Conservation (phyloP, 2,329 filamentous ascomycete species). For the Xylaria sp. region DNA sequence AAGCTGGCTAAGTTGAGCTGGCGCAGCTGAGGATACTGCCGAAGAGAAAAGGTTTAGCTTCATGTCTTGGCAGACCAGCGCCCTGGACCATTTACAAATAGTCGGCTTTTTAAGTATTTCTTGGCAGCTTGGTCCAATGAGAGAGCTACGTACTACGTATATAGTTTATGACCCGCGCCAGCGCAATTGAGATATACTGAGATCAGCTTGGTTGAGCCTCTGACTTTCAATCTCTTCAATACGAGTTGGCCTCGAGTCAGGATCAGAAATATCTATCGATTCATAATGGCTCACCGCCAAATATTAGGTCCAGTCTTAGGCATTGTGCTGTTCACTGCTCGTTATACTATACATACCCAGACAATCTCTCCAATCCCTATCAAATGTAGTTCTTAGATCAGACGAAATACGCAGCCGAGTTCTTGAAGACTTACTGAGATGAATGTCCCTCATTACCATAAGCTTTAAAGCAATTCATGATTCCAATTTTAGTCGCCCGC, state of each 20-base stretch:
- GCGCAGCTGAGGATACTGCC: slow-evolving; percentile 19
- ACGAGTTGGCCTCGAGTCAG: slow-evolving; percentile 29
- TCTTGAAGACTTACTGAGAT: neutral
- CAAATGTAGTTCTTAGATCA: slow-evolving; percentile 5
- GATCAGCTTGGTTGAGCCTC: slow-evolving; percentile 2
- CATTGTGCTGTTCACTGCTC: neutral
- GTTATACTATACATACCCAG: neutral
- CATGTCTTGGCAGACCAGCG: slow-evolving; percentile 9
- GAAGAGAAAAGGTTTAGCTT: neutral
- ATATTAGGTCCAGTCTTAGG: neutral
- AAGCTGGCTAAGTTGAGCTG: neutral
- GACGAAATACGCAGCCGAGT: neutral
- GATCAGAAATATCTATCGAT: neutral
- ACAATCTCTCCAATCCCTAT: neutral
- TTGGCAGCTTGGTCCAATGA: slow-evolving; percentile 21
- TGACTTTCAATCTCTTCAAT: slow-evolving; percentile 35
- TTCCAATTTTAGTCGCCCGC: neutral
- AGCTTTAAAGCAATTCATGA: neutral
- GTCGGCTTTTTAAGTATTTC: slow-evolving; percentile 19
- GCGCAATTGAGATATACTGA: slow-evolving; percentile 15
- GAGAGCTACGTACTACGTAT: too few relatives aligned
- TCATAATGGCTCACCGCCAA: slow-evolving; percentile 4
- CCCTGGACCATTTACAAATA: slow-evolving; percentile 27
- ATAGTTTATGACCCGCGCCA: slow-evolving; percentile 17
- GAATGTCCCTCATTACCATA: neutral